Evolutionary conservation across 306 rosid genomes (phyloP), one percentile per base, ranked within the genome.

Genomic region (Macrotyloma uniflorum): DNA sequence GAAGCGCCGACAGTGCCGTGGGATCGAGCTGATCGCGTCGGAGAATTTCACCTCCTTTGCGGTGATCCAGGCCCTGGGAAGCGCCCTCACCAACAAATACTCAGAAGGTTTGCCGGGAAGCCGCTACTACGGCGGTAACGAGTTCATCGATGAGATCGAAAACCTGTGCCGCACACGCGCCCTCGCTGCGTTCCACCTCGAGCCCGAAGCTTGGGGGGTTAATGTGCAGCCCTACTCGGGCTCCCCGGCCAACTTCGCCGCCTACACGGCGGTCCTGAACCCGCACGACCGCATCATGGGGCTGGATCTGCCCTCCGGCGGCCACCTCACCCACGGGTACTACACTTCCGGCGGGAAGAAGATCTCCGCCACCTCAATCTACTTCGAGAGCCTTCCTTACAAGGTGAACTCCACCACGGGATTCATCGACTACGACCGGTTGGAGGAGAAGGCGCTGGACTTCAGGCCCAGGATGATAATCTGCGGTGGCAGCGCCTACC

Each of bases 231-330:
- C 98, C 0, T 95, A 95, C 63, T 95, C 97, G 20, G 98, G 98
- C 2, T 92, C 97, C 1, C 98, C 97, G 0, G 98, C 98, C 0
- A 95, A 95, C 74, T 95, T 95, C 81, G 97, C 98, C 36, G 98
- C 98, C 22, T 95, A 95, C 89, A 95, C 98, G 1, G 98, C 98
- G 1, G 91, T 95, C 5, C 92, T 95, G 8, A 80, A 91, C 20
- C 98, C 98, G 1, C 98, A 95, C 46, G 98, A 95, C 78, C 93
- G 98, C 6, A 95, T 95, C 83, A 95, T 95, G 98, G 98, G 98
- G 0, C 71, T 95, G 20, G 98, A 95, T 80, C 97, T 95, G 10
- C 98, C 98, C n/a, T 95, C 98, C 1, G 98, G 98, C 0, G 98
- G 98, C 0, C 98, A 95, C 78, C 82, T 92, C 12, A 95, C 98